Conservation (phyloP, 1,284 basidiomycete genomes). For the Naganishia liquefaciens region DNA sequence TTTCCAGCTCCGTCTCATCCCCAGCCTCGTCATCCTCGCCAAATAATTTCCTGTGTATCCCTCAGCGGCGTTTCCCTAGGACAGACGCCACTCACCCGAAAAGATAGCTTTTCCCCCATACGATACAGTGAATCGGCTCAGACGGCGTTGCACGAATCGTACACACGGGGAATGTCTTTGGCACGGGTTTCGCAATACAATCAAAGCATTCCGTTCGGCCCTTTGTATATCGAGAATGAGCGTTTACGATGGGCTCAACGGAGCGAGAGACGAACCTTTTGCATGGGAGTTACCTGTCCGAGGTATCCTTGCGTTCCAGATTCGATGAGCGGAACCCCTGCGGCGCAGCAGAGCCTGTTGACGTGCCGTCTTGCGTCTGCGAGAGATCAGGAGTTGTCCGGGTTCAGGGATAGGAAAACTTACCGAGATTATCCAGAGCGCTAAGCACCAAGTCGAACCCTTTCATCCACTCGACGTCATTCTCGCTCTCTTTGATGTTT, state of each 20-base stretch:
- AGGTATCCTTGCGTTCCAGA: conserved; percentile 95
- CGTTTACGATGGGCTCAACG: not conserved
- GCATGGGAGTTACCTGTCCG: conserved; percentile 66
- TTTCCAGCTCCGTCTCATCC: conserved; percentile 55
- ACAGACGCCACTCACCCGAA: conserved; percentile 68
- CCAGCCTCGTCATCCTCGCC: conserved; percentile 73
- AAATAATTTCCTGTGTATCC: conserved; percentile 73
- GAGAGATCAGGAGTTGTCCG: not conserved
- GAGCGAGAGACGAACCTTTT: conserved; percentile 47
- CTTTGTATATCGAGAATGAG: conserved; percentile 54
- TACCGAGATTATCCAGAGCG: conserved; percentile 92
- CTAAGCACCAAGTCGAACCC: conserved; percentile 91
- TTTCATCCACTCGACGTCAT: conserved; percentile 86
- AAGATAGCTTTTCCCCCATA: conserved; percentile 99
- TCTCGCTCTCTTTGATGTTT: conserved; percentile 92
- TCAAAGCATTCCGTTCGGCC: conserved; percentile 88
- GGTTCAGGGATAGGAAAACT: conserved; percentile 39
- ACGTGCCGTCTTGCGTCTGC: conserved; percentile 85
- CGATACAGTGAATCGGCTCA: conserved; percentile 97
- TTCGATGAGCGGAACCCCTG: conserved; percentile 86
- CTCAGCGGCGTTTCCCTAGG: not conserved
- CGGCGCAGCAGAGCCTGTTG: conserved; percentile 95
- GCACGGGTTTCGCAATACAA: conserved; percentile 82
- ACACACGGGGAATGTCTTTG: conserved; percentile 95
- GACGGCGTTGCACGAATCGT: conserved; percentile 97